Evolutionary conservation across 164 flowering plant genomes (phyloP), one percentile per base, ranked within the genome.

Genomic region (Buxus sempervirens): DNA sequence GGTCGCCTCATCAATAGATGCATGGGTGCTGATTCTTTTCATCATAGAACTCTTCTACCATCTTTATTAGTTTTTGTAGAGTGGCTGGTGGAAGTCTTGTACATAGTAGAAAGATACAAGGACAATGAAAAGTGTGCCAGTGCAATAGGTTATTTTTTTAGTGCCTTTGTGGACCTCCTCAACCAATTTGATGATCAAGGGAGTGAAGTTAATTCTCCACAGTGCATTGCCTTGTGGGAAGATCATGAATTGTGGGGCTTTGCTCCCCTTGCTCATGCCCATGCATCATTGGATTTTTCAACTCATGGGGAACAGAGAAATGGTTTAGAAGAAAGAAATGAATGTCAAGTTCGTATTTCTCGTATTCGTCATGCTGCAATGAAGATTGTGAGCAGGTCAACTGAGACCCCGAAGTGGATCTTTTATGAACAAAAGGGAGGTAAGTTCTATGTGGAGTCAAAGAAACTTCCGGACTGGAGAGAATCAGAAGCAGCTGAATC

Each of bases 161-260:
- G 66, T 55, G 64, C 70, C 45, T 77, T 85, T 42, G 80, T 77
- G 61, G 77, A 78, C 38, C 85, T 90, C 55, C 70, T 87, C 59
- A 81, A 82, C 70, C 80, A 68, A 27, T 64, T 90, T 48, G 72
- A 74, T 51, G 64, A 55, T 54, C 49, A 42, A 4, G 66, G 23
- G 25, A 68, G 58, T 25, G 73, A 69, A 67, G 28, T 62, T 24
- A n/a, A 53, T 42, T 71, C 68, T 66, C 58, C 63, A 9, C 70
- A 62, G 22, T n/a, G 42, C 64, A 77, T 70, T 75, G 85, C 87
- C 58, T 79, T 93, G 0, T 93, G 98, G 98, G 98, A 93, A 80
- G 98, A 93, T 73, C 77, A 77, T 75, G 96, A 90, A 68, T 70
- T 90, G 71, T 73, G 74, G 54, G 94, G 95, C 12, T 93, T 87